These are phyloP conservation scores for Backusella sp. DNA, from an alignment of 192 early-diverging fungal species.

Conservation along the genomic window DNA sequence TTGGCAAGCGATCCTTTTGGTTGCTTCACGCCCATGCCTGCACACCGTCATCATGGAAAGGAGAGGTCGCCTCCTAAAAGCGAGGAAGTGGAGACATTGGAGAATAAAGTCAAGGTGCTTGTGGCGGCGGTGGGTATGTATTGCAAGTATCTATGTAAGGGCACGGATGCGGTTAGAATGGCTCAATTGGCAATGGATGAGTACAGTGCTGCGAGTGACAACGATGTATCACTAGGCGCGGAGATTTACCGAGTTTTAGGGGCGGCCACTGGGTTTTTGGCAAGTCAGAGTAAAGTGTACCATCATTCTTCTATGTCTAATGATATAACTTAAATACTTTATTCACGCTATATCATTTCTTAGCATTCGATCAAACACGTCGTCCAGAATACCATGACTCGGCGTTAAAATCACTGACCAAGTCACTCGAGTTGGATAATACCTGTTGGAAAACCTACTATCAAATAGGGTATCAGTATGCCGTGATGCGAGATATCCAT, in stretches of 20 bases:
- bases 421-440: slow-evolving; percentile 51
- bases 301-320: not conserved
- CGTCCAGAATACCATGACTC: slow-evolving; percentile 61
- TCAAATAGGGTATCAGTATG: slow-evolving; percentile 65
- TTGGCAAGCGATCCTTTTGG: slow-evolving; percentile 13
- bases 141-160: slow-evolving; percentile 31
- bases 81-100: slow-evolving; percentile 23
- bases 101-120: slow-evolving; percentile 20
- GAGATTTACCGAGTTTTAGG: slow-evolving; percentile 33
- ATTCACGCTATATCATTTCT: not conserved
- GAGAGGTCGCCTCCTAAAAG: not conserved
- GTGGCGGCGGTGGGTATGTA: slow-evolving; percentile 47
- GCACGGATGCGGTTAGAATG: slow-evolving; percentile 17
- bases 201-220: not conserved
- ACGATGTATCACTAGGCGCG: not conserved
- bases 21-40: slow-evolving; percentile 5
- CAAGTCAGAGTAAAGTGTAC: slow-evolving; percentile 38
- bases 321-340: not conserved
- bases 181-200: slow-evolving; percentile 29
- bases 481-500: slow-evolving; percentile 61
- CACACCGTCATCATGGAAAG: not conserved
- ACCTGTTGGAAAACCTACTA: slow-evolving; percentile 57
- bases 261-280: slow-evolving; percentile 35
- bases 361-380: slow-evolving; percentile 58
- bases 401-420: slow-evolving; percentile 51